Base-by-base conservation (phyloP, 257 asterid genomes). In the Handroanthus guayacan region DNA sequence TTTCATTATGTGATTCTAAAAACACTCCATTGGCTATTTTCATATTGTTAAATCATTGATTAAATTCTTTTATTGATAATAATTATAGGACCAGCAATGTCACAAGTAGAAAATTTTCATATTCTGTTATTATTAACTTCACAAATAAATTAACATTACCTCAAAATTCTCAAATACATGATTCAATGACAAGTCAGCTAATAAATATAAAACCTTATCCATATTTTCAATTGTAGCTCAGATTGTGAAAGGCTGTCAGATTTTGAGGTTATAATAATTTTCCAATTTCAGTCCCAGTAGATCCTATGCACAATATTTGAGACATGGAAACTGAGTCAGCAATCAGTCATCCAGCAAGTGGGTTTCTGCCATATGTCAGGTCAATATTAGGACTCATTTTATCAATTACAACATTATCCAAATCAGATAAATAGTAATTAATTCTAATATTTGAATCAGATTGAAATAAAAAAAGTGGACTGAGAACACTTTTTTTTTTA, bases 291-390 rank as follows among this genome's bases (percentile, higher is more conserved):
- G 5, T 16, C 61, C 61, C 5, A 47, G 14, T 43, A 47, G 54
- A 48, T 39, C 47, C 17, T 37, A 36, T 34, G 34, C 51, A 45
- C 48, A 17, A 9, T 55, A 38, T 11, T 56, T 20, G 25, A 68
- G 11, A 36, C 47, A 51, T 63, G 77, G 78, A 72, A 14, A 25
- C 43, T 78, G 89, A 85, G 81, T 87, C 89, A 84, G 89, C 89
- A 82, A 18, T 43, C 55, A 73, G 68, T 67, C 83, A 71, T 45
- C 16, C 48, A 10, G 36, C 86, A 78, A 31, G n/a, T 25, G 31
- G 58, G 51, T 36, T 34, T 31, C 64, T 56, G 85, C 66, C 84
- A 79, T 79, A 71, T 87, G 78, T 64, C 77, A n/a, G 37, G 39
- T 52, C 50, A 44, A 7, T 44, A 6, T 44, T 44, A 0, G 12